Percentiles rank a stretch among this genome's conserved stretches.
Conservation (phyloP, 1,284 basidiomycete genomes). For the Laetiporus sulphureus region DNA sequence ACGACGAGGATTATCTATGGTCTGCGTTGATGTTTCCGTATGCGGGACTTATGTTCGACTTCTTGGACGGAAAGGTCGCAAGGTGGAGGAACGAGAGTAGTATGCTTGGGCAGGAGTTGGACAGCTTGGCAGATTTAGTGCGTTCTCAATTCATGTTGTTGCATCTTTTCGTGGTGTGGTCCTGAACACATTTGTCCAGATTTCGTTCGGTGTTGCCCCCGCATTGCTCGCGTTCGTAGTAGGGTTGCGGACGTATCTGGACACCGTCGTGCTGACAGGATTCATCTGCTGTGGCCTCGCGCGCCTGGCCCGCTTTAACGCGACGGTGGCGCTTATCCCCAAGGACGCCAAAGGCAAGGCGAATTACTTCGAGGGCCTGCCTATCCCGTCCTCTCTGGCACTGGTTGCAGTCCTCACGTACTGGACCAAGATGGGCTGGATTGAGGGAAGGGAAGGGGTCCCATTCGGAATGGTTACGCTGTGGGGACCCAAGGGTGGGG, state of each 20-base stretch:
- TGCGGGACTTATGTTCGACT: conserved; percentile 97
- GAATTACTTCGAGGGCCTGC: conserved; percentile 95
- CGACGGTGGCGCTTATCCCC: conserved; percentile 92
- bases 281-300: conserved; percentile 98
- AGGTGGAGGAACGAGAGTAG: conserved; percentile 93
- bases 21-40: conserved; percentile 85
- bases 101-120: conserved; percentile 98
- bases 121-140: conserved; percentile 93
- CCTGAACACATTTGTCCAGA: conserved; percentile 41
- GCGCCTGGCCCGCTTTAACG: conserved; percentile 95
- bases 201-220: conserved; percentile 97
- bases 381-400: conserved; percentile 87
- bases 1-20: conserved; percentile 79
- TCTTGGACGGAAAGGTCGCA: conserved; percentile 96
- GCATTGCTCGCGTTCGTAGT: conserved; percentile 88
- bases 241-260: conserved; percentile 85
- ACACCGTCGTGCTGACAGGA: conserved; percentile 79
- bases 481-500: conserved; percentile 67
- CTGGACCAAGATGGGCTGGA: conserved; percentile 81
- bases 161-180: too few relatives aligned
- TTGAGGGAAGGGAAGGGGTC: conserved; percentile 68
- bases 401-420: conserved; percentile 80
- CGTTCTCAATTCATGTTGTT: conserved; percentile 30
- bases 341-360: conserved; percentile 86
- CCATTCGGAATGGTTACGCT: conserved; percentile 69